A percentile compares a stretch with the other conserved stretches of the same genome.
These are phyloP conservation scores for Irpex sp. DNA, from an alignment of 1,284 basidiomycete genomes.

Conservation along the genomic window DNA sequence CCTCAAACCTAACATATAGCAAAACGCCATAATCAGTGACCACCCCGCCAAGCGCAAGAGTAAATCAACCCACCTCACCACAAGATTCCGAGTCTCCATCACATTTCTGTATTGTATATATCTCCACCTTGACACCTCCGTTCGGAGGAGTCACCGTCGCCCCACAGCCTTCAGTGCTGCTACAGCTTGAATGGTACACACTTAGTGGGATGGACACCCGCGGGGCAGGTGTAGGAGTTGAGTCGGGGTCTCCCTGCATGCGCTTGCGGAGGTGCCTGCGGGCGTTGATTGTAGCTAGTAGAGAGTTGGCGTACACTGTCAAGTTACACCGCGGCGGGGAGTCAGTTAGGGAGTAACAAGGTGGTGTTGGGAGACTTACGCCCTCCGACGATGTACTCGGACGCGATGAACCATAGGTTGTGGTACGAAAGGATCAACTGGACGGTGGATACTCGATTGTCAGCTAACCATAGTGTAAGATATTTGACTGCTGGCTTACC, in stretches of 20 bases:
- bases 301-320: background rate
- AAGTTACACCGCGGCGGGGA: background rate
- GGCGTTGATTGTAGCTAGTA: background rate
- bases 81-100: background rate
- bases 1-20: too few species aligned
- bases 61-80: background rate
- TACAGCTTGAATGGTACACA: background rate
- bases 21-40: too few species aligned
- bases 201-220: background rate
- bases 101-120: background rate
- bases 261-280: background rate
- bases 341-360: background rate
- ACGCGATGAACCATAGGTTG: background rate
- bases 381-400: background rate
- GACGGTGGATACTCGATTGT: background rate
- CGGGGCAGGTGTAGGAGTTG: background rate
- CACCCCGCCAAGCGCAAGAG: too few species aligned
- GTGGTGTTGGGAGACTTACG: background rate
- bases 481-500: background rate
- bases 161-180: background rate
- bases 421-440: background rate
- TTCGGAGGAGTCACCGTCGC: background rate
- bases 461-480: background rate
- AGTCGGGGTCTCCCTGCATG: background rate
- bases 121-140: background rate